Evolutionary conservation across 2,329 filamentous ascomycete genomes (phyloP).

Genomic region (Aspergillus quadrilineatus): DNA sequence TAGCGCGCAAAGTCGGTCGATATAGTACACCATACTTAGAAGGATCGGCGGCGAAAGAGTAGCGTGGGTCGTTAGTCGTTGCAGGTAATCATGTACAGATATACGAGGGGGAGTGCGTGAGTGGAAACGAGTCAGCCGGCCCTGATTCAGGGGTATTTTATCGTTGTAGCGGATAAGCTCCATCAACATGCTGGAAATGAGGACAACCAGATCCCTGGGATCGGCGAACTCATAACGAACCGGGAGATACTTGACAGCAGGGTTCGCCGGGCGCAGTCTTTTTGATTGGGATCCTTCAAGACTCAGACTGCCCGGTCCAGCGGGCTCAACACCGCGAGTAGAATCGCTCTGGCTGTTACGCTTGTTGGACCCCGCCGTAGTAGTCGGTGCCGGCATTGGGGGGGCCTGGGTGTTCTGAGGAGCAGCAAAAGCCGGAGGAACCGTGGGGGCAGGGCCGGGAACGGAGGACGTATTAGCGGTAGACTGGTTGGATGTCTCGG

Average conservation of each 20-base stretch:
- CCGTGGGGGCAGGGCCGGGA: conserved; percentile 10
- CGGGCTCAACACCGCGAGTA: conserved; percentile 24
- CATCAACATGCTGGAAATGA: conserved; percentile 93
- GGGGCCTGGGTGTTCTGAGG: conserved; percentile 17
- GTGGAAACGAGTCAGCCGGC: conserved; percentile 89
- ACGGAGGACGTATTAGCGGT: conserved; percentile 15
- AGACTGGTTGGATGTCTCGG: conserved; percentile 12
- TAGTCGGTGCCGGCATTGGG: conserved; percentile 32
- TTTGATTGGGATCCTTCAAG: conserved; percentile 44
- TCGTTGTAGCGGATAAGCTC: conserved; percentile 95
- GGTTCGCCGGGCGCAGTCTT: conserved; percentile 46
- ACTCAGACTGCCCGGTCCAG: conserved; percentile 21
- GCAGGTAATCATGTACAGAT: conserved; percentile 89
- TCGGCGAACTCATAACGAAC: conserved; percentile 76
- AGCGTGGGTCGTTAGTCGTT: conserved; percentile 88
- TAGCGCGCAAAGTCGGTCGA: conserved; percentile 86
- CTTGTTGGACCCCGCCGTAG: conserved; percentile 32
- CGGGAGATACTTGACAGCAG: conserved; percentile 56
- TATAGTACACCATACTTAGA: conserved; percentile 99
- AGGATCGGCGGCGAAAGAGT: conserved; percentile 89
- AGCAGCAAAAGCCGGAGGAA: conserved; percentile 17
- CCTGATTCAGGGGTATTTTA: conserved; percentile 76
- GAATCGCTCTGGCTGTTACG: conserved; percentile 34
- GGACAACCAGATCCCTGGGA: conserved; percentile 79
- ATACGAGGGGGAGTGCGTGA: conserved; percentile 88